These are phyloP conservation scores for Pleurozium schreberi DNA, from an alignment of 225 moss, liverwort and hornwort species.

Conservation along the genomic window DNA sequence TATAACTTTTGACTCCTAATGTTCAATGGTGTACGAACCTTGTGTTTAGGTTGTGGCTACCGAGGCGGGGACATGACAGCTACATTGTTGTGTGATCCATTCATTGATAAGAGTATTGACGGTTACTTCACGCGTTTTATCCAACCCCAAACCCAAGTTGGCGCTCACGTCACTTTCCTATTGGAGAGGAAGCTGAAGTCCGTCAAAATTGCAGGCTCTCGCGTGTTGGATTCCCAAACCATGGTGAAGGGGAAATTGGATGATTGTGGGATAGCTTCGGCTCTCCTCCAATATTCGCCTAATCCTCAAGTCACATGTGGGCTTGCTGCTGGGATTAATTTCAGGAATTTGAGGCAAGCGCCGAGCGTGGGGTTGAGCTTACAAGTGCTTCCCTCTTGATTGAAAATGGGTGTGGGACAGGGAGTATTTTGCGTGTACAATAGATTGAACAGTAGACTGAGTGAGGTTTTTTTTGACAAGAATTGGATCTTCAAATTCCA, in stretches of 20 bases:
- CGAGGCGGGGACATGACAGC: conserved; percentile 16
- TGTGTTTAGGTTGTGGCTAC: conserved; percentile 52
- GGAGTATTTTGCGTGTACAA: not conserved
- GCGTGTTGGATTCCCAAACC: conserved; percentile 32
- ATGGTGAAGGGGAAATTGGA: conserved; percentile 41
- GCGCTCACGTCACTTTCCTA: conserved; percentile 30
- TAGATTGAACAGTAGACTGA: not conserved
- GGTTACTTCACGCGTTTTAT: conserved; percentile 21
- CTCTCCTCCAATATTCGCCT: conserved; percentile 48
- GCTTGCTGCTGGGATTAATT: conserved; percentile 35
- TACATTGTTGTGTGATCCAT: conserved; percentile 50
- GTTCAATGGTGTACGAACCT: not conserved
- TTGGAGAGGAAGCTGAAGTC: conserved; percentile 34
- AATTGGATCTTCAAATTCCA: not conserved
- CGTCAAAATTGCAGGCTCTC: conserved; percentile 32
- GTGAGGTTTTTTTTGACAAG: not conserved
- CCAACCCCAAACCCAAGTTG: conserved; percentile 35
- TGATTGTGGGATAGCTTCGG: conserved; percentile 27
- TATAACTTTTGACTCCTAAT: not conserved
- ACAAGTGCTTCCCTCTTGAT: conserved; percentile 9
- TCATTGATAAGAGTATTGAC: conserved; percentile 34
- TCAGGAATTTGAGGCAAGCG: conserved; percentile 14
- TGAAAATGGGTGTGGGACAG: accelerated
- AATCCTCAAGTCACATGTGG: conserved; percentile 46
- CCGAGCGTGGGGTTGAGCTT: conserved; percentile 32